Evolutionary conservation across 192 early-diverging fungal species (phyloP).

Genomic region (Linnemannia hyalina): DNA sequence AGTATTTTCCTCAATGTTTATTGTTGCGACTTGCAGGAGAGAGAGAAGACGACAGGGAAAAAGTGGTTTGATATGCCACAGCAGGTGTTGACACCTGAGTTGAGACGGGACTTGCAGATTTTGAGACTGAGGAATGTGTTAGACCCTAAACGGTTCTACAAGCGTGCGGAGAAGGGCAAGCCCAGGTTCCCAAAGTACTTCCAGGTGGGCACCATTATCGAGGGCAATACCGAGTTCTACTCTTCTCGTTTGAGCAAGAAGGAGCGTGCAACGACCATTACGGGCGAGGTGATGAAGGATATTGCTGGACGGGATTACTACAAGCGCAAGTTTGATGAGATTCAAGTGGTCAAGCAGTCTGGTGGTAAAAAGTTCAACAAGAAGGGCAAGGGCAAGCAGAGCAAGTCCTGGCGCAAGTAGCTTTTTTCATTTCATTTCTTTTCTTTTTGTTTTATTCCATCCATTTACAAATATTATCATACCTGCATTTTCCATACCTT

Average conservation of each 20-base stretch:
- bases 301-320: conserved; percentile 80
- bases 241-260: conserved; percentile 88
- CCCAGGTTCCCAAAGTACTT: conserved; percentile 89
- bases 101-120: conserved; percentile 92
- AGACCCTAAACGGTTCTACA: conserved; percentile 95
- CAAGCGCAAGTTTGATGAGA: conserved; percentile 89
- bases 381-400: conserved; percentile 61
- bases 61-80: conserved; percentile 95
- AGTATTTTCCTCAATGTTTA: not conserved
- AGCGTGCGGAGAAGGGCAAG: conserved; percentile 73
- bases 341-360: conserved; percentile 70
- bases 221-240: conserved; percentile 90
- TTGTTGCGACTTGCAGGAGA: conserved; percentile 21
- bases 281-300: conserved; percentile 91
- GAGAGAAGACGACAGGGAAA: conserved; percentile 52
- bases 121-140: conserved; percentile 88
- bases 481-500: not conserved
- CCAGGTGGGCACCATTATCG: conserved; percentile 94
- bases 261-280: conserved; percentile 86
- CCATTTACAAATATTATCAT: not conserved
- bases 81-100: conserved; percentile 85
- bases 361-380: conserved; percentile 69
- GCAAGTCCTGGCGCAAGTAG: conserved; percentile 61
- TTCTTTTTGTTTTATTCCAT: not conserved
- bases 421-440: too few species aligned